Conservation (phyloP, 352 stramenopile genomes). For the Phytophthora multivora region DNA sequence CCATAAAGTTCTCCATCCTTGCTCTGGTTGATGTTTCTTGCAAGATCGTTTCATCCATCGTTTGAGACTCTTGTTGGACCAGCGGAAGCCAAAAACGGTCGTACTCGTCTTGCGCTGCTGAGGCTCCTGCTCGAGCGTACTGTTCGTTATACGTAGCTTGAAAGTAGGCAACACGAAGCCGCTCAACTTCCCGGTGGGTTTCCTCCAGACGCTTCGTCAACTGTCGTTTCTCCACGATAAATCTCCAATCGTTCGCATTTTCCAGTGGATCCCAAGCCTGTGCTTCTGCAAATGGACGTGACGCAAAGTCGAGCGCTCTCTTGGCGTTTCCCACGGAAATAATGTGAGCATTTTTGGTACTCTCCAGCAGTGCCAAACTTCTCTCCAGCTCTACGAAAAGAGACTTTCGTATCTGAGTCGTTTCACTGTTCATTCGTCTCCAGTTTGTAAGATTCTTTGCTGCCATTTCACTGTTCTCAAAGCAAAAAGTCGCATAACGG, state of each 20-base stretch:
- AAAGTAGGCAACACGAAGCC: slow-evolving; percentile 59
- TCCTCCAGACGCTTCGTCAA: slow-evolving; percentile 46
- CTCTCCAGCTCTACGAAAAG: slow-evolving; percentile 33
- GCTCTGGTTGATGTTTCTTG: slow-evolving; percentile 35
- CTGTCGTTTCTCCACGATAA: slow-evolving; percentile 68
- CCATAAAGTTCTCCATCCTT: slow-evolving; percentile 37
- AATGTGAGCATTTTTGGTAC: slow-evolving; percentile 22
- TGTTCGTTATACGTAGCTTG: slow-evolving; percentile 66
- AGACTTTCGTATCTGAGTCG: slow-evolving; percentile 43
- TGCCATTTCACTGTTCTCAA: slow-evolving; percentile 20
- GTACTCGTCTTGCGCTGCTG: slow-evolving; percentile 38
- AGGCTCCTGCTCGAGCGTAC: slow-evolving; percentile 40
- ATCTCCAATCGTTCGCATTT: slow-evolving; percentile 80
- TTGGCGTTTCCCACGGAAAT: slow-evolving; percentile 42
- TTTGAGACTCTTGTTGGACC: slow-evolving; percentile 16
- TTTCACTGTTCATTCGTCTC: slow-evolving; percentile 43
- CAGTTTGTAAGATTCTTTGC: slow-evolving; percentile 41
- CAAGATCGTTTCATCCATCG: slow-evolving; percentile 34
- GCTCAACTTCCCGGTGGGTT: slow-evolving; percentile 42
- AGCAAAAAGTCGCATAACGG: slow-evolving; percentile 29
- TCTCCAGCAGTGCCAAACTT: slow-evolving; percentile 22
- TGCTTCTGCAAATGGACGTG: slow-evolving; percentile 54
- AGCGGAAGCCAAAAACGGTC: slow-evolving; percentile 37
- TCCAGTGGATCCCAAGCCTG: slow-evolving; percentile 82
- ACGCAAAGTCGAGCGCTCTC: slow-evolving; percentile 59